Evolutionary conservation across 2,329 filamentous ascomycete species (phyloP), one percentile per base, ranked within the genome.

Genomic region (Paecilomyces sp.): DNA sequence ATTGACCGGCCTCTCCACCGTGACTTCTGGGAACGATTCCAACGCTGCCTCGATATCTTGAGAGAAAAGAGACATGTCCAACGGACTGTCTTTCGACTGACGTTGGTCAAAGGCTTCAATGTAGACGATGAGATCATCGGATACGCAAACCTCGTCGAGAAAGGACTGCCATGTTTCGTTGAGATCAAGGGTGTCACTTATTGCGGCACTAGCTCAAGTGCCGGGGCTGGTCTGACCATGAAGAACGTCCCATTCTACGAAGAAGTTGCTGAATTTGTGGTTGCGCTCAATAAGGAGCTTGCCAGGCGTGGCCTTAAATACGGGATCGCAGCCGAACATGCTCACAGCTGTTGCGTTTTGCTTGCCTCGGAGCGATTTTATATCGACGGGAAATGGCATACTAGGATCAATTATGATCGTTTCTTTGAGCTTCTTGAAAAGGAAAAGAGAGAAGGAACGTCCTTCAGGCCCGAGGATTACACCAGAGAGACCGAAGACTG

Each of bases 161-260:
- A 87, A 65, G 92, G 89, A 0, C 81, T 96, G 24, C 93, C 93
- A 0, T 93, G 91, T 73, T 96, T 97, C 71, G 86, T 97, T 55
- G 93, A 97, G 79, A 84, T 97, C 74, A 97, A 97, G 79, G 93
- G 93, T 58, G 93, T 97, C 41, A 97, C 93, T 0, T 97, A 94
- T 78, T 97, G 94, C 75, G 94, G 94, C 50, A 97, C 93, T 0
- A 88, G 88, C 7, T 91, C 91, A 0, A 90, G 90, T 8, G 88
- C 89, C 3, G 88, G 88, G 57, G 92, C 91, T 0, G 93, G 93
- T 0, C 80, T 97, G 54, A 94, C 87, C n/a, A 97, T 97, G 93
- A 86, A 91, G 68, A 97, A 97, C 70, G 94, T 97, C 9, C 93
- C 93, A 0, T 97, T 96, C 71, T 97, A 97, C 77, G 88, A 89